These are phyloP conservation scores for Penicillium mononematosum DNA, from an alignment of 495 filamentous ascomycete species.

Conservation along the genomic window DNA sequence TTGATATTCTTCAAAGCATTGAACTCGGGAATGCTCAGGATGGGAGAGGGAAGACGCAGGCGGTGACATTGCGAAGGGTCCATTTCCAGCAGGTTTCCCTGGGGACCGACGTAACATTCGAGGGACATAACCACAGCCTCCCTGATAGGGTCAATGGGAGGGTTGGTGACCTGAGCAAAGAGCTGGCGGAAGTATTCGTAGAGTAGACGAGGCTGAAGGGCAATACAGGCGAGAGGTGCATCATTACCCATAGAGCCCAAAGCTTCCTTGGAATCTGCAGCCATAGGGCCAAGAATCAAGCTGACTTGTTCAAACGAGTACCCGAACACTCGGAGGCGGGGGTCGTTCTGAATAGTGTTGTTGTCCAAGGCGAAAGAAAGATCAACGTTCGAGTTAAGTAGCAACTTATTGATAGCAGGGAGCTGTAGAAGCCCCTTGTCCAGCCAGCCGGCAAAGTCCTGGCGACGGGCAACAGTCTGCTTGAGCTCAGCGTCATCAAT, in stretches of 20 bases:
- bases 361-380: constrained; percentile 66
- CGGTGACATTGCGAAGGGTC: constrained; percentile 84
- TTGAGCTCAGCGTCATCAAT: constrained; percentile 96
- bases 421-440: constrained; percentile 81
- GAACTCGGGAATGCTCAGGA: constrained; percentile 90
- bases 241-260: constrained; percentile 99
- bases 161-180: constrained; percentile 98
- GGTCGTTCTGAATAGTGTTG: constrained; percentile 78
- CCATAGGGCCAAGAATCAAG: constrained; percentile 93
- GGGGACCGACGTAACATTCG: constrained; percentile 95
- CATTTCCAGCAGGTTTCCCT: constrained; percentile 97
- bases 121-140: constrained; percentile 99
- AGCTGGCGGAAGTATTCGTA: constrained; percentile 99
- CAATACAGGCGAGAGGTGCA: constrained; percentile 89
- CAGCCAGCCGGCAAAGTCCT: constrained; percentile 87
- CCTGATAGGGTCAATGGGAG: constrained; percentile 96
- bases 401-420: constrained; percentile 65
- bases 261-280: constrained; percentile 98
- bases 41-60: constrained; percentile 82
- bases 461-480: constrained; percentile 75
- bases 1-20: constrained; percentile 82
- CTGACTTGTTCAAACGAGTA: constrained; percentile 98
- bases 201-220: constrained; percentile 82
- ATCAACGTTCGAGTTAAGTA: constrained; percentile 59
- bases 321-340: constrained; percentile 81